These are phyloP conservation scores for Fraxinus cuspidata DNA, from an alignment of 257 asterid genomes.

Conservation along the genomic window DNA sequence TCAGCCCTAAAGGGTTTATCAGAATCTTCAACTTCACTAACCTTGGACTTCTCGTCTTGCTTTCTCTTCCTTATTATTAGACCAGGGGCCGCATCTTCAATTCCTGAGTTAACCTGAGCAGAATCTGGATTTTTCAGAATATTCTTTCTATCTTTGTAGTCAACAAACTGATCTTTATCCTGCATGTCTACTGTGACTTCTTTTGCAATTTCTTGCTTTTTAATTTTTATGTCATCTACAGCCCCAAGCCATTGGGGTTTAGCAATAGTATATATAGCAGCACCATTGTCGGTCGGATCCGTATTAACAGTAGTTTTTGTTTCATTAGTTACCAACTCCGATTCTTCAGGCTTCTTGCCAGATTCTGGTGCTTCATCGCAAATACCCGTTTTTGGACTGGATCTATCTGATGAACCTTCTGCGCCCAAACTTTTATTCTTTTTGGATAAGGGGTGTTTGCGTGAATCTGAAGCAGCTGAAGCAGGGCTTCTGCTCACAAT, in stretches of 20 bases:
- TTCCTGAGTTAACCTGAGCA: slow-evolving; percentile 35
- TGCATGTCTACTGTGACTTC: slow-evolving; percentile 37
- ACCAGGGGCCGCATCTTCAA: slow-evolving; percentile 96
- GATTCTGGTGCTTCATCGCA: slow-evolving; percentile 40
- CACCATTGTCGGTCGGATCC: slow-evolving; percentile 34
- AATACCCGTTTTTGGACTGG: slow-evolving; percentile 36
- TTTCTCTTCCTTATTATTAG: slow-evolving; percentile 88
- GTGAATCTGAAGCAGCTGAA: slow-evolving; percentile 34
- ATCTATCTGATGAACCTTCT: slow-evolving; percentile 32
- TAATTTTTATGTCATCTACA: slow-evolving; percentile 44
- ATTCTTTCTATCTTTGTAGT: slow-evolving; percentile 71
- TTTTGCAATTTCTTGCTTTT: slow-evolving; percentile 46
- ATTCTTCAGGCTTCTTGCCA: slow-evolving; percentile 37
- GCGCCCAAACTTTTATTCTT: slow-evolving; percentile 30
- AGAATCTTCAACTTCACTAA: slow-evolving; percentile 41
- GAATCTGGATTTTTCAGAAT: slow-evolving; percentile 46
- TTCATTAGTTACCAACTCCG: slow-evolving; percentile 32
- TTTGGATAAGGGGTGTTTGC: slow-evolving; percentile 27
- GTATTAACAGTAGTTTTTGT: slow-evolving; percentile 34
- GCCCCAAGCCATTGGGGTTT: slow-evolving; percentile 99
- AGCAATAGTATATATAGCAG: slow-evolving; percentile 42
- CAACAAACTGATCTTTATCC: slow-evolving; percentile 76
- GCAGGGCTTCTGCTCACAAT: slow-evolving; percentile 24
- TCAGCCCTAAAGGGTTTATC: slow-evolving; percentile 49
- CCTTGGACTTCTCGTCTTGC: slow-evolving; percentile 48